phyloP scores from a whole-genome alignment of 306 rosid genomes.

The Styphnolobium japonicum region DNA sequence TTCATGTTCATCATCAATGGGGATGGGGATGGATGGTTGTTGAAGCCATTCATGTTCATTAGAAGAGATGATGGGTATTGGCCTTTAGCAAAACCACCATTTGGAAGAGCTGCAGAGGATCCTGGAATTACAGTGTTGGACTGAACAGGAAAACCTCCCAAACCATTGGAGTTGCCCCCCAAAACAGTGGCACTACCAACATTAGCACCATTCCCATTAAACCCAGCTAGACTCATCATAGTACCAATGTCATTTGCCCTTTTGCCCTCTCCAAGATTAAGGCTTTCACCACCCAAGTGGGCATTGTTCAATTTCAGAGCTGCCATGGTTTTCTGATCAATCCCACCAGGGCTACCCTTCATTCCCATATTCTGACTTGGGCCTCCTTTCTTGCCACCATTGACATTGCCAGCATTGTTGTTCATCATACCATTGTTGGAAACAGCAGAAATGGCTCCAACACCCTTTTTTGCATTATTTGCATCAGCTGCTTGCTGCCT shows the following conservation, averaged over 20 bases:
- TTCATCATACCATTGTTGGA: slow-evolving; percentile 41
- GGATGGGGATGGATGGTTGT: slow-evolving; percentile 45
- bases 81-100: slow-evolving; percentile 41
- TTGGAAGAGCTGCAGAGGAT: slow-evolving; percentile 33
- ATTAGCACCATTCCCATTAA: slow-evolving; percentile 47
- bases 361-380: slow-evolving; percentile 45
- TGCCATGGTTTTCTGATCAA: slow-evolving; percentile 66
- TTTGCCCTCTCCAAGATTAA: slow-evolving; percentile 51
- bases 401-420: slow-evolving; percentile 32
- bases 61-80: slow-evolving; percentile 53
- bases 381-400: slow-evolving; percentile 46
- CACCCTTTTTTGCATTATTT: slow-evolving; percentile 43
- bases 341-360: slow-evolving; percentile 33
- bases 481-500: slow-evolving; percentile 59
- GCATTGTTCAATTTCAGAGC: slow-evolving; percentile 61
- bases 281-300: slow-evolving; percentile 45
- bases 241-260: slow-evolving; percentile 58
- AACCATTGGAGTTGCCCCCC: slow-evolving; percentile 43
- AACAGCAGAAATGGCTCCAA: slow-evolving; percentile 32
- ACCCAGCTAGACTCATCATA: slow-evolving; percentile 81
- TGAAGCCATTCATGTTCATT: slow-evolving; percentile 63
- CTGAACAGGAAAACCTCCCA: slow-evolving; percentile 53
- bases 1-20: slow-evolving; percentile 64
- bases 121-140: slow-evolving; percentile 40
- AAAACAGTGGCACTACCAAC: slow-evolving; percentile 36